phyloP scores from a whole-genome alignment of 2,329 filamentous ascomycete species.

The Diaporthe humulicola region DNA sequence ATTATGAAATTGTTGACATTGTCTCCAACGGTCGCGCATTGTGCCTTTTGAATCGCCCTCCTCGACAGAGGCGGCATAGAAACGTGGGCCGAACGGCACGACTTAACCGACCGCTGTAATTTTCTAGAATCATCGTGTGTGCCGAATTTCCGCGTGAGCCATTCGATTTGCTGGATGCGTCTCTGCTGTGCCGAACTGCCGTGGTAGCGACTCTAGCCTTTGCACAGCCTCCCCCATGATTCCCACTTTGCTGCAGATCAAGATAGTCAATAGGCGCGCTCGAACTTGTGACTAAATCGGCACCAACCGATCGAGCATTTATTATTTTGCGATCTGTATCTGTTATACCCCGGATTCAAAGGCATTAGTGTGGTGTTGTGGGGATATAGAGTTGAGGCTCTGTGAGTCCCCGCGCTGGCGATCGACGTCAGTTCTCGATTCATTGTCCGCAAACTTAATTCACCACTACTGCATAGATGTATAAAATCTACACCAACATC shows the following conservation, averaged over 20 bases:
- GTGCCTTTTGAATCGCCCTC: background rate
- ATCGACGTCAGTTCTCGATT: background rate
- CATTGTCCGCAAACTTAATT: background rate
- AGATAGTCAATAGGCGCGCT: background rate
- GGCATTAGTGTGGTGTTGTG: background rate
- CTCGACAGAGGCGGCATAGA: background rate
- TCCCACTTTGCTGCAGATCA: background rate
- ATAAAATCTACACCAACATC: fast-evolving
- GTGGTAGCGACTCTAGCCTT: conserved; percentile 1
- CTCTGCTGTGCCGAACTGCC: conserved; percentile 10
- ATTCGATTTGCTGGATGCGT: background rate
- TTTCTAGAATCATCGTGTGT: background rate
- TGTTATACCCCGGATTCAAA: background rate
- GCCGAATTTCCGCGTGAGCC: background rate
- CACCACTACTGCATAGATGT: fast-evolving
- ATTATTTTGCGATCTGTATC: no score
- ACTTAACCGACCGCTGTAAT: background rate
- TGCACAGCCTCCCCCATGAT: conserved; percentile 24
- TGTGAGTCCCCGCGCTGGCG: no score
- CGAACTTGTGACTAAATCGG: background rate
- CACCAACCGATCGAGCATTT: background rate
- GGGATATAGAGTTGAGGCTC: background rate
- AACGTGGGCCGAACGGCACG: background rate
- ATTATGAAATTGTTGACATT: background rate
- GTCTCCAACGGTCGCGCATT: background rate